These are phyloP conservation scores for Vicia villosa DNA, from an alignment of 306 rosid species.

Conservation along the genomic window DNA sequence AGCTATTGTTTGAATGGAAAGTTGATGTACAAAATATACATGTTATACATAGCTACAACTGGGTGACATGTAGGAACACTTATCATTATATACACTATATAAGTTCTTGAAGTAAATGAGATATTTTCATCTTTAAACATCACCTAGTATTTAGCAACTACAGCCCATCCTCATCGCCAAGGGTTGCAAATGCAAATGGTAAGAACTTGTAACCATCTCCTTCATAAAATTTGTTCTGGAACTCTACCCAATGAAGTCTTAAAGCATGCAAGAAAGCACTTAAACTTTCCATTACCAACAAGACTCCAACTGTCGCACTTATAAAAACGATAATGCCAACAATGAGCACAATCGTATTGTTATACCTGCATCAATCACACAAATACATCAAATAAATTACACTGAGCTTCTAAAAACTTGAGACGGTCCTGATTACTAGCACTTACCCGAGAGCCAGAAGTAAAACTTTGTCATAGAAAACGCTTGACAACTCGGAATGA, in stretches of 20 bases:
- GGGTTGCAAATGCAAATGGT: constrained; percentile 69
- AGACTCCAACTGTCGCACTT: constrained; percentile 84
- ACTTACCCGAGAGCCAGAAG: constrained; percentile 59
- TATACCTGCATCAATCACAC: constrained; percentile 57
- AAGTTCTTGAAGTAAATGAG: constrained; percentile 12
- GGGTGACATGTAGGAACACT: neutral
- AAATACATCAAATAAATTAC: neutral
- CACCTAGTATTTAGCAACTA: constrained; percentile 14
- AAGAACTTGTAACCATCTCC: constrained; percentile 89
- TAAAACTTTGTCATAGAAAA: constrained; percentile 87
- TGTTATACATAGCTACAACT: neutral
- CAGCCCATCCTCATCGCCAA: constrained; percentile 60
- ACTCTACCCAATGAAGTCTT: constrained; percentile 99
- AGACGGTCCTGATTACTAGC: neutral
- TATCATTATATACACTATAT: constrained; percentile 5
- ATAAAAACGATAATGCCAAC: constrained; percentile 74
- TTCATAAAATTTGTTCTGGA: constrained; percentile 90
- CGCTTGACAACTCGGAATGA: constrained; percentile 89
- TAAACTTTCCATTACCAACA: constrained; percentile 86
- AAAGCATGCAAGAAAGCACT: constrained; percentile 97
- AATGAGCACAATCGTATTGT: constrained; percentile 60
- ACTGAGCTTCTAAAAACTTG: too few relatives aligned
- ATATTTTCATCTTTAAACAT: constrained; percentile 14
- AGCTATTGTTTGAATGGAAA: neutral
- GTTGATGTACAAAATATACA: neutral